Percentiles rank a stretch among this genome's conserved stretches.
These are phyloP conservation scores for Pyrrhoderma noxium DNA, from an alignment of 1,284 basidiomycete genomes.

Conservation along the genomic window DNA sequence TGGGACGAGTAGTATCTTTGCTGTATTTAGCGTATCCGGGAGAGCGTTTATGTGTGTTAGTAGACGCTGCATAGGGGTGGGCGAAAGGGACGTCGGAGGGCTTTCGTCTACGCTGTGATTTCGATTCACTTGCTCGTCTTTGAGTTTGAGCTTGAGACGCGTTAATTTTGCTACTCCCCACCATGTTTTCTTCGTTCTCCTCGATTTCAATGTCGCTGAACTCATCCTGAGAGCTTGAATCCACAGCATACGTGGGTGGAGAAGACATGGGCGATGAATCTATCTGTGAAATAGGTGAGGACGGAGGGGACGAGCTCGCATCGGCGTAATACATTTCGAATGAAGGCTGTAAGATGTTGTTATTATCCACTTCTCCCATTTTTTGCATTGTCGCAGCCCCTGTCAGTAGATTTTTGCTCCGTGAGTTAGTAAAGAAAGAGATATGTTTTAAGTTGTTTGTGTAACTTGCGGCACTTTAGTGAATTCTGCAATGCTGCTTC, in stretches of 20 bases:
- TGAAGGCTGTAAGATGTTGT: slow-evolving; percentile 1
- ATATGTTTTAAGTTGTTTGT: no score
- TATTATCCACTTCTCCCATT: no score
- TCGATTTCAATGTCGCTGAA: background rate
- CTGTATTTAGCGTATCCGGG: slow-evolving; percentile 17
- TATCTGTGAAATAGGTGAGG: slow-evolving; percentile 8
- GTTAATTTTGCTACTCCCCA: background rate
- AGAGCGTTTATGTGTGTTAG: slow-evolving; percentile 19
- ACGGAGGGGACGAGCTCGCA: slow-evolving; percentile 11
- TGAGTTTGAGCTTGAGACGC: background rate
- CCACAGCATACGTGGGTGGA: background rate
- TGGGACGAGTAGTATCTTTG: slow-evolving; percentile 15
- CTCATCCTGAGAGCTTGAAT: background rate
- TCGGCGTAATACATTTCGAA: slow-evolving; percentile 3
- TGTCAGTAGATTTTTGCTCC: no score
- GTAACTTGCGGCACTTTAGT: no score
- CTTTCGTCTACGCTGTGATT: background rate
- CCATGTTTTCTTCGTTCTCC: background rate
- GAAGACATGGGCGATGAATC: slow-evolving; percentile 18
- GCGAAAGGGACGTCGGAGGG: slow-evolving; percentile 10
- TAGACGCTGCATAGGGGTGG: slow-evolving; percentile 23
- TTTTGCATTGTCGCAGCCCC: no score
- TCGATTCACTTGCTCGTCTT: background rate
- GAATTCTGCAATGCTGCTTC: no score
- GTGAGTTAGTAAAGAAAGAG: no score